Conservation (phyloP, 179 eudicot species). For the Corrigiola litoralis region DNA sequence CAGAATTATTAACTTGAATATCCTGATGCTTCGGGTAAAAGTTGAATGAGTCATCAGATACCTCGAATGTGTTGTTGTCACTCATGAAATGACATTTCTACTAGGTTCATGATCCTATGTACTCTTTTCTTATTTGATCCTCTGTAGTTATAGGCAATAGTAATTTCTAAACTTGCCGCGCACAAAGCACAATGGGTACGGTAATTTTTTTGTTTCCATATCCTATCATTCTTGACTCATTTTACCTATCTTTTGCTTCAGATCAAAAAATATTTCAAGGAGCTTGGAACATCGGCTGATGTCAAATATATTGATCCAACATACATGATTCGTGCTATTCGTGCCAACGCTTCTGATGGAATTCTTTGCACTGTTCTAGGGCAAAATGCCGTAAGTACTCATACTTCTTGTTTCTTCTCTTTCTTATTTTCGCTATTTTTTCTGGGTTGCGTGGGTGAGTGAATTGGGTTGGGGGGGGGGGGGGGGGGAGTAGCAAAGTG, state of each 20-base stretch:
- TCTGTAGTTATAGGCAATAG: not conserved
- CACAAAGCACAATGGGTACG: no score
- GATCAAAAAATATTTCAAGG: constrained; percentile 85
- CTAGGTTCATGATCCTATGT: no score
- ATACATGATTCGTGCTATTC: constrained; percentile 94
- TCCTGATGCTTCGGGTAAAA: no score
- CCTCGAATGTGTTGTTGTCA: no score
- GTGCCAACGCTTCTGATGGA: constrained; percentile 99
- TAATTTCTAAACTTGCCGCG: not conserved
- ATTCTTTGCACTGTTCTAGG: constrained; percentile 95
- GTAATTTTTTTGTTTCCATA: no score
- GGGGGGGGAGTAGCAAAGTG: no score
- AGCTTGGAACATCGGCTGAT: constrained; percentile 71
- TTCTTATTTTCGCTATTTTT: not conserved
- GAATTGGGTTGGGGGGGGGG: not conserved
- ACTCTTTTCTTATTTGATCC: not conserved
- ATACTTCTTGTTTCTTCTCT: not conserved
- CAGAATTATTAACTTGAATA: no score
- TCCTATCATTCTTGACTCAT: constrained; percentile 5
- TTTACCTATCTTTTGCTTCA: constrained; percentile 19
- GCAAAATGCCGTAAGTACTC: constrained; percentile 86
- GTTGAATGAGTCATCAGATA: no score
- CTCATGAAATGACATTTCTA: no score
- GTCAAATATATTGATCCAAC: constrained; percentile 99
- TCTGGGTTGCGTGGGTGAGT: not conserved